These are phyloP conservation scores for Ormosia emarginata DNA, from an alignment of 306 rosid genomes.

Conservation along the genomic window DNA sequence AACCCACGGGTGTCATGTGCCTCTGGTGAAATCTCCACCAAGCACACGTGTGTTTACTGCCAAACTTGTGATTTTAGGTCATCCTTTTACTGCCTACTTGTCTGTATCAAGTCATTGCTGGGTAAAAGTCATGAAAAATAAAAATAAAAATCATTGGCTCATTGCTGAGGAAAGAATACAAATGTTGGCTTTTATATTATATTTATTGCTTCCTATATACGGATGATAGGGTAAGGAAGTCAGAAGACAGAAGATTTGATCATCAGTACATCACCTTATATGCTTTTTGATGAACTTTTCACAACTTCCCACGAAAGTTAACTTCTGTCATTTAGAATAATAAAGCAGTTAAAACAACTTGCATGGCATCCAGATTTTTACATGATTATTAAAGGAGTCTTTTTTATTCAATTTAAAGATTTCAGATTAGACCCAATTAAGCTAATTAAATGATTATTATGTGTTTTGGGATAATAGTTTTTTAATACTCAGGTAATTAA, in stretches of 20 bases:
- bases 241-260: not conserved
- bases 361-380: not conserved
- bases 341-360: not conserved
- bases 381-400: not conserved
- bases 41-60: not conserved
- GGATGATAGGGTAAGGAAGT: not conserved
- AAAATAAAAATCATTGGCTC: no score
- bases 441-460: not conserved
- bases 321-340: not conserved
- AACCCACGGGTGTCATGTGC: not conserved
- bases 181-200: not conserved
- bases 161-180: no score
- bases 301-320: not conserved
- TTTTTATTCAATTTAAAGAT: not conserved
- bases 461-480: no score
- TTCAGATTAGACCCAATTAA: not conserved
- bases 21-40: not conserved
- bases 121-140: no score
- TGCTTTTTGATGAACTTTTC: not conserved
- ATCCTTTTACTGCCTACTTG: not conserved
- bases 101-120: no score
- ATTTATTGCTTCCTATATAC: not conserved
- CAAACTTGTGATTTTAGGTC: not conserved
- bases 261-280: not conserved
- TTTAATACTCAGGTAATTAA: no score